Base-by-base conservation (phyloP, 2,329 filamentous ascomycete species). In the Penicillium brevicompactum region DNA sequence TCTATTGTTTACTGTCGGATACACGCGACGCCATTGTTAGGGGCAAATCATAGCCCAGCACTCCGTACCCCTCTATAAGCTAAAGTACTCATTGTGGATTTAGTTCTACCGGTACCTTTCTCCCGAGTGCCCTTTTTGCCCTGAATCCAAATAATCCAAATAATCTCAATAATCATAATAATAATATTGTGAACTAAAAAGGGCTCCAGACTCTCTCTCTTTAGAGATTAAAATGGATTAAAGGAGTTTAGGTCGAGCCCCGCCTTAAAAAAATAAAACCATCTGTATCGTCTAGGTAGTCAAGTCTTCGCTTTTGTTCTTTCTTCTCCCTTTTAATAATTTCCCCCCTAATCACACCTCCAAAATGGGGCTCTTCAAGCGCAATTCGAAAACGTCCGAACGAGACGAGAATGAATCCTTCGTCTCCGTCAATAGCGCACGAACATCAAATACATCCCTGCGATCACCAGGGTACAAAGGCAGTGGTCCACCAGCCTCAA, bases 391-490 rank as follows among this genome's bases (percentile, higher is more conserved):
- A 53, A 67, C 67, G 51, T 72, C 71, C 16, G 74, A 77, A 41
- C 67, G 63, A 51, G 74, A 76, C 41, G 75, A 76, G 44, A 68
- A 72, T 9, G 75, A 77, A 11, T 74, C 75, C 9, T 68, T 70
- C 31, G 64, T 67, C 14, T 70, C 73, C 2, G 62, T 78, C 58
- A 82, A 74, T 62, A 75, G 72, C 56, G 73, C 74, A 54, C 73
- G 74, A 42, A 75, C 69, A 9, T 77, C 72, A 42, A 75, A 77
- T 67, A 76, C 76, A 55, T 82, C 79, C 10, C 68, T 82, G 59
- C 80, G 76, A 63, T 81, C 80, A 10, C 80, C 81, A 51, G 74
- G 76, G 55, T 75, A 73, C 52, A 78, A 74, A 59, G 77, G 75
- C 62, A 76, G 76, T 55, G 74, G 80, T 61, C 72, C 76, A 47